These are phyloP conservation scores for Cladosporium sp. DNA, from an alignment of 2,329 filamentous ascomycete genomes.

Conservation along the genomic window DNA sequence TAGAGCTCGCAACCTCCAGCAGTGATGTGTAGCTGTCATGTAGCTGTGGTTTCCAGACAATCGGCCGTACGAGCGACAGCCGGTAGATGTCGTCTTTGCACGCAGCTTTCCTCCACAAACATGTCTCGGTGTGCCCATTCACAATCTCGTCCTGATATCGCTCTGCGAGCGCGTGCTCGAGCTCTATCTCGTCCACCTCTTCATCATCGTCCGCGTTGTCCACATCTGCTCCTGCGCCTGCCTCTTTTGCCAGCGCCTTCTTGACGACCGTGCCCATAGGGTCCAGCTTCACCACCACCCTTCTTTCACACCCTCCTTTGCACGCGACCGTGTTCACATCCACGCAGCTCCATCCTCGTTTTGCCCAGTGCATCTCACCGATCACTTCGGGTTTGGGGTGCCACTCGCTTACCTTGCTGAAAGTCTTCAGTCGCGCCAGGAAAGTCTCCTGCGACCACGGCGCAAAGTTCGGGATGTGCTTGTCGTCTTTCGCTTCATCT, in stretches of 20 bases:
- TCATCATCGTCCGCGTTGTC: constrained; percentile 57
- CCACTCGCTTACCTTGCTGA: constrained; percentile 89
- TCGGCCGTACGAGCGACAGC: constrained; percentile 48
- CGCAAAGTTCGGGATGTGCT: constrained; percentile 68
- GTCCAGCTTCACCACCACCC: constrained; percentile 78
- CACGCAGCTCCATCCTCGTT: constrained; percentile 85
- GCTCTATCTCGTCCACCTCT: constrained; percentile 30
- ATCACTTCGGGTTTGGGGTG: constrained; percentile 85
- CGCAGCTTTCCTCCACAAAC: constrained; percentile 83
- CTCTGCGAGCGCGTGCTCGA: constrained; percentile 68
- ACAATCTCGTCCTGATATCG: constrained; percentile 75
- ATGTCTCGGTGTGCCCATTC: constrained; percentile 75
- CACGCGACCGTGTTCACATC: constrained; percentile 83
- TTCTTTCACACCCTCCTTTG: constrained; percentile 75
- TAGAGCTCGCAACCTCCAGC: constrained; percentile 30
- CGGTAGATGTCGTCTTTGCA: constrained; percentile 76
- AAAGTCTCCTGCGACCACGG: constrained; percentile 85
- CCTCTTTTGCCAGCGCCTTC: not conserved
- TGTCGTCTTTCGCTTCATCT: constrained; percentile 23
- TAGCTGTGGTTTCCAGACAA: constrained; percentile 39
- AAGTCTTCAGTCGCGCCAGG: constrained; percentile 78
- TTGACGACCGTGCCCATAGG: constrained; percentile 45
- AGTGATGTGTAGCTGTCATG: constrained; percentile 33
- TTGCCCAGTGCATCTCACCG: constrained; percentile 92
- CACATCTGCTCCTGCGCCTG: constrained; percentile 27